phyloP scores from a whole-genome alignment of 441 rosid species.

The Daphne laureola region DNA sequence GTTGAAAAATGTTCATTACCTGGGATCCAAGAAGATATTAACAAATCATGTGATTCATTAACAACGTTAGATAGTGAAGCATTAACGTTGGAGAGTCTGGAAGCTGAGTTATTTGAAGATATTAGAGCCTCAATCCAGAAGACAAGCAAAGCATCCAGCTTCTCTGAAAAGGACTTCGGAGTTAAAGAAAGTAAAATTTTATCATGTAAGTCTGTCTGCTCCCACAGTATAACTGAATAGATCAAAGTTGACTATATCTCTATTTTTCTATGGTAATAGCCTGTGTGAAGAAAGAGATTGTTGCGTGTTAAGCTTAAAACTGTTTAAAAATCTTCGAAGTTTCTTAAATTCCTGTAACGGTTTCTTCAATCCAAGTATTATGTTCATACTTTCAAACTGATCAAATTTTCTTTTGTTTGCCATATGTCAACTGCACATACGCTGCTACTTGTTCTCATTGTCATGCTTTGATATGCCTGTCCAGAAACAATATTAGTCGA shows the following conservation, averaged over 20 bases:
- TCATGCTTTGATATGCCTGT: too few species aligned
- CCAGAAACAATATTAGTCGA: too few species aligned
- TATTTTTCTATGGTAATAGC: too few species aligned
- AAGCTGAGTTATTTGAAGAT: conserved; percentile 60
- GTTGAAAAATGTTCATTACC: conserved; percentile 38
- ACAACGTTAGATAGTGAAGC: conserved; percentile 67
- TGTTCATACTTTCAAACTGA: too few species aligned
- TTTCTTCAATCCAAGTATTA: too few species aligned
- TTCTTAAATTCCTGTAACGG: too few species aligned
- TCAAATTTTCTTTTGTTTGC: too few species aligned
- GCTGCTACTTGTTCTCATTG: too few species aligned
- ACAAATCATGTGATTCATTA: conserved; percentile 66
- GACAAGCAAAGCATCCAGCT: conserved; percentile 32
- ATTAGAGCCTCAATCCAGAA: conserved; percentile 74
- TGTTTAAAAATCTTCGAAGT: too few species aligned
- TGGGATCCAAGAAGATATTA: conserved; percentile 65
- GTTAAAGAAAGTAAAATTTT: conserved; percentile 18
- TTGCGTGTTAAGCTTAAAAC: too few species aligned
- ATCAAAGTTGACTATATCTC: background rate
- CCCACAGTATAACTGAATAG: background rate
- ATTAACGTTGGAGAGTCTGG: conserved; percentile 41
- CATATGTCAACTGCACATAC: too few species aligned
- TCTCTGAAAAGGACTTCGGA: conserved; percentile 20
- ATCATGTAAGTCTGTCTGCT: conserved; percentile 40
- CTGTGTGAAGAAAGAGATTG: too few species aligned